Base-by-base conservation (phyloP, 2,329 filamentous ascomycete species). In the Didymella arachidicola region DNA sequence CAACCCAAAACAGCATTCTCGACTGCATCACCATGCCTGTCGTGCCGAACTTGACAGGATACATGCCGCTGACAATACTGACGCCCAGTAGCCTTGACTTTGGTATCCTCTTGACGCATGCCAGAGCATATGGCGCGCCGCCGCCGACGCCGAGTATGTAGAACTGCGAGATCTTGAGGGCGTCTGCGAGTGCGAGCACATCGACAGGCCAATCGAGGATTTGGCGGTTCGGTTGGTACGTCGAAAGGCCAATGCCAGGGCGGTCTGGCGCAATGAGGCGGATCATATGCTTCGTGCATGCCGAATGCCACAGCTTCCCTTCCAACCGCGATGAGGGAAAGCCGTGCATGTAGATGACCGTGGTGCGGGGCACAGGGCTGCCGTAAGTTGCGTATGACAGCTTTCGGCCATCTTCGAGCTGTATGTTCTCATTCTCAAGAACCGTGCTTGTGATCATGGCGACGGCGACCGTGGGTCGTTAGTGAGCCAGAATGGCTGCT, bases 41-140 rank as follows among this genome's bases (percentile, higher is more conserved):
- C 18, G 69, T 71, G 4, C 74, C 68, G 18, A 69, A 54, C 26
- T 67, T 62, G 4, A 63, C 42, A 2, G 72, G 69, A 47, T 71
- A 74, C 19, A 72, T 46, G 0, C 69, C 71, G 11, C 67, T 67
- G 27, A 71, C 65, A 12, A 74, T 59, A 1, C 63, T 66, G 7
- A 55, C 72, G 14, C 67, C 70, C 11, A 68, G 45, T 5, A 75
- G 49, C 5, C 72, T 63, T 16, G 66, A 63, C 26, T 57, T 64
- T 7, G 79, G 74, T 16, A 83, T 64, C 4, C 61, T 58, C 41
- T 75, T 71, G 12, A 81, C 75, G 61, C 81, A 84, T 22, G 81
- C 81, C 11, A 83, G 66, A 2, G 77, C 77, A 62, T 81, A 83
- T 0, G 81, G 80, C 2, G 79, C 79, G 19, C 82, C 82, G 7